A percentile compares a stretch with the other conserved stretches of the same genome.
Conservation (phyloP, 768 basidiomycete species). For the Chalciporus chontae region DNA sequence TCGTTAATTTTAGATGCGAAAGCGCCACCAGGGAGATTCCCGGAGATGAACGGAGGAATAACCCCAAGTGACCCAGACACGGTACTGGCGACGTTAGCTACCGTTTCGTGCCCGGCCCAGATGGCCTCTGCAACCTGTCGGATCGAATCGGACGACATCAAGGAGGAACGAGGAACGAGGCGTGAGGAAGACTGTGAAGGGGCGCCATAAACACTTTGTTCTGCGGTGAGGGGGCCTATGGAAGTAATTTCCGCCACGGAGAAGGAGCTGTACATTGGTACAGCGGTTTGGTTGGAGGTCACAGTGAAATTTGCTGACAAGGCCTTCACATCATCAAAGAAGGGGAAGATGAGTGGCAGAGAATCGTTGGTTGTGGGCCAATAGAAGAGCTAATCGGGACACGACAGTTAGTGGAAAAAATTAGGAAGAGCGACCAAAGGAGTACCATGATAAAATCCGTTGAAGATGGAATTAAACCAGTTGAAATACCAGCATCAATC, state of each 20-base stretch:
- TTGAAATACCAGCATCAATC: constrained; percentile 9
- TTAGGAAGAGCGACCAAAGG: background rate
- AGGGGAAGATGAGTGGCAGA: background rate
- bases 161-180: constrained; percentile 3
- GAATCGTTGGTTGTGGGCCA: background rate
- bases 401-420: background rate
- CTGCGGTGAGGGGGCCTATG: background rate
- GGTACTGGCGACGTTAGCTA: background rate
- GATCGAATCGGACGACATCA: background rate
- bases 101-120: background rate
- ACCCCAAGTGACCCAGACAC: background rate
- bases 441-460: background rate
- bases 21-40: background rate
- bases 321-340: background rate
- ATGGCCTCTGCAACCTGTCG: constrained; percentile 3
- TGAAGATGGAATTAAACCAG: background rate
- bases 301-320: background rate
- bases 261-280: background rate
- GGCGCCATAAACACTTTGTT: background rate
- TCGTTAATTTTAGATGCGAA: background rate
- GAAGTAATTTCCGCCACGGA: background rate
- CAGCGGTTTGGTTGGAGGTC: background rate
- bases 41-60: background rate
- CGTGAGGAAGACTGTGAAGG: background rate
- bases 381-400: background rate